phyloP scores from a whole-genome alignment of 805 yeast genomes.

The Torulaspora gathmanii region DNA sequence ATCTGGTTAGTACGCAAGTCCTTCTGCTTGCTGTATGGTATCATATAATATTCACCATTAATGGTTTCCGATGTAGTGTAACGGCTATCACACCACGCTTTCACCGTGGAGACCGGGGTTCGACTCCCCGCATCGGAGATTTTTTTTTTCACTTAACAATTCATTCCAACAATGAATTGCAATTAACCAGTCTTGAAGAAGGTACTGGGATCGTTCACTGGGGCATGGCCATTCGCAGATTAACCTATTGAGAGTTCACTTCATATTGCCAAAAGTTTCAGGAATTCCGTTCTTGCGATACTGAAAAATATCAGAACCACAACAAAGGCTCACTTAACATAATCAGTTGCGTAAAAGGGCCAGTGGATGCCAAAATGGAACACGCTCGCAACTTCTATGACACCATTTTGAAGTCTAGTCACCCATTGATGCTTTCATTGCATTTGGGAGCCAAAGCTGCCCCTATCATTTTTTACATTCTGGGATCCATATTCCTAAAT shows the following conservation, averaged over 20 bases:
- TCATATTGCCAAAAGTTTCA: neutral
- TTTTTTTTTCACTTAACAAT: conserved; percentile 11
- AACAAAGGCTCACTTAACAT: neutral
- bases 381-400: conserved; percentile 32
- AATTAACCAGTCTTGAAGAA: neutral
- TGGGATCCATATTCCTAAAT: conserved; percentile 32
- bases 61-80: conserved; percentile 13
- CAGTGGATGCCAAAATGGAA: conserved; percentile 22
- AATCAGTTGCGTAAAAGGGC: neutral
- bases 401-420: conserved; percentile 35
- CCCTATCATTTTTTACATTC: conserved; percentile 32
- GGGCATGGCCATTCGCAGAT: neutral
- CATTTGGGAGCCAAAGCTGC: conserved; percentile 32
- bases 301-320: neutral
- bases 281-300: neutral
- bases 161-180: too few species aligned
- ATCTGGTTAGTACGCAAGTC: too few species aligned
- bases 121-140: conserved; percentile 15
- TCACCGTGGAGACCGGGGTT: conserved; percentile 10
- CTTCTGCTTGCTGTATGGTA: too few species aligned
- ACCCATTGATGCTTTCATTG: conserved; percentile 31
- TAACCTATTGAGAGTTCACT: too few species aligned
- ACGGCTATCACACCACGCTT: conserved; percentile 15
- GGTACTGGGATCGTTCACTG: neutral
- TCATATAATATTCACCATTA: neutral